A percentile compares a stretch with the other conserved stretches of the same genome.
phyloP scores from a whole-genome alignment of 768 basidiomycete species.

The Lentinula sp. region DNA sequence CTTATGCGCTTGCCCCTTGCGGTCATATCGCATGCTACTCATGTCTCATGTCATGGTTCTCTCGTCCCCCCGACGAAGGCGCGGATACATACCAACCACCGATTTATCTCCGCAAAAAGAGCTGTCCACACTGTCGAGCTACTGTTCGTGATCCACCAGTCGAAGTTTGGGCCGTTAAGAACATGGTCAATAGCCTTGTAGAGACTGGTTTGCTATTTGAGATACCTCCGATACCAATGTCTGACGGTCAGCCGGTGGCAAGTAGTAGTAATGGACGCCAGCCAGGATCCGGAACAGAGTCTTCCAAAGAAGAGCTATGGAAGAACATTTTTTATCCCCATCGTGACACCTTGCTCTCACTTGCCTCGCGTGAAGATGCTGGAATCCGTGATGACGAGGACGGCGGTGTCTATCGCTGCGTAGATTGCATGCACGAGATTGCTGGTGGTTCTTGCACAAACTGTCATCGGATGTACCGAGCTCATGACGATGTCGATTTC shows the following conservation, averaged over 20 bases:
- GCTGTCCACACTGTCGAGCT: slow-evolving; percentile 73
- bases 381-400: slow-evolving; percentile 73
- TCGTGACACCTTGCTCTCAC: slow-evolving; percentile 12
- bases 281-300: slow-evolving; percentile 7
- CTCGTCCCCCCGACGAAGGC: slow-evolving; percentile 31
- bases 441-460: slow-evolving; percentile 58
- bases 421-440: slow-evolving; percentile 76
- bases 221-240: slow-evolving; percentile 14
- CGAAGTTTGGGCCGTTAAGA: slow-evolving; percentile 68
- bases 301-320: slow-evolving; percentile 51
- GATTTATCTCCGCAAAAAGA: slow-evolving; percentile 35
- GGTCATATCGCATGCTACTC: slow-evolving; percentile 68
- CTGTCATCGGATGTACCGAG: slow-evolving; percentile 57
- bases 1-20: slow-evolving; percentile 71
- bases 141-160: slow-evolving; percentile 53
- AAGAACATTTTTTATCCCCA: slow-evolving; percentile 47
- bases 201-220: slow-evolving; percentile 46
- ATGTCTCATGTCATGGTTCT: slow-evolving; percentile 78
- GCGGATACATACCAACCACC: slow-evolving; percentile 35
- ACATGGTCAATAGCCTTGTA: slow-evolving; percentile 46
- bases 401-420: slow-evolving; percentile 70
- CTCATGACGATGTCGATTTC: slow-evolving; percentile 27
- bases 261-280: slow-evolving; percentile 13
- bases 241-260: background rate
- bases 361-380: slow-evolving; percentile 27